Base-by-base conservation (phyloP, 2,329 filamentous ascomycete genomes). In the Aureobasidium vineae region DNA sequence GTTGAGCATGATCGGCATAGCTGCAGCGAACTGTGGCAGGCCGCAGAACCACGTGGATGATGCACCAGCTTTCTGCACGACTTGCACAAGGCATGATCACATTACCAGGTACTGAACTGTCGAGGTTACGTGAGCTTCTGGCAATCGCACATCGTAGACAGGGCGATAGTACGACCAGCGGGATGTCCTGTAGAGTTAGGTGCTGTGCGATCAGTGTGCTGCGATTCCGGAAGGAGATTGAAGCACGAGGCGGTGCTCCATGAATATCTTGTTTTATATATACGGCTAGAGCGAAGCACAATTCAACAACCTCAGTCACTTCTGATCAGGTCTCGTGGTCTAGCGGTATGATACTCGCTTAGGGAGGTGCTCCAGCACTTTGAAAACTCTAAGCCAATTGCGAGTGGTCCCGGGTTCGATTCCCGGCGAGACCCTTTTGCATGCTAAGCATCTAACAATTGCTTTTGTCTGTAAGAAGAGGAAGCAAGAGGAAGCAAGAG, bases 341-440 rank as follows among this genome's bases (percentile, higher is more conserved):
- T 61, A 61, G 57, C 38, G 57, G 57, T 61, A 61, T 61, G 57
- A 61, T 61, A 61, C 57, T 61, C 57, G 57, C 57, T 61, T 61
- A 61, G 57, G 57, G 43, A 50, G 57, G 5, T 61, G 41, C 28
- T 19, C 6, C 10, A 5, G n/a, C 19, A 50, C 6, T 43, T 61
- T 61, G 41, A 49, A 47, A 36, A 36, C 28, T 36, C 50, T 36
- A 53, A 53, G 50, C 50, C 31, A 53, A 36, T 36, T 54, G 52
- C 52, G 52, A 54, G 52, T 54, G 33, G 52, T 54, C 52, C 33
- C 52, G 33, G 31, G 33, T 38, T 54, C 52, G 33, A 54, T 36
- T 53, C 52, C 52, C 33, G 33, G 33, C 52, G 33, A 54, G 52
- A 54, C 52, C 31, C 28, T 54, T 53, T 54, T 54, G 50, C 50